A percentile compares a stretch with the other conserved stretches of the same genome.
Evolutionary conservation across 768 basidiomycete genomes (phyloP).

Genomic region (Mycena rebaudengoi): DNA sequence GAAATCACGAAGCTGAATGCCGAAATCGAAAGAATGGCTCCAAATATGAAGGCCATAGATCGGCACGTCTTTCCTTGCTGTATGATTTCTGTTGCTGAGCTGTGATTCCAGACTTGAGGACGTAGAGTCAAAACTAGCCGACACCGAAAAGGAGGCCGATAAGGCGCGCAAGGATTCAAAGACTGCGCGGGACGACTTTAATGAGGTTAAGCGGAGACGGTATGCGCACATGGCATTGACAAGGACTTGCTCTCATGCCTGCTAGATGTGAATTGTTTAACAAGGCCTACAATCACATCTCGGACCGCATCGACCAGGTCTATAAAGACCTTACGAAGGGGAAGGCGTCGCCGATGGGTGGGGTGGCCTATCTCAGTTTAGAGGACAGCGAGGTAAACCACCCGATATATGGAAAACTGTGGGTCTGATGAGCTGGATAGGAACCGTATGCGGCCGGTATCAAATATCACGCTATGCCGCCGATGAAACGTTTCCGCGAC

Average conservation of each 20-base stretch:
- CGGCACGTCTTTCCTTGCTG: slow-evolving; percentile 55
- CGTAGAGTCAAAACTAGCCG: slow-evolving; percentile 83
- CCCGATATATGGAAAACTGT: not conserved
- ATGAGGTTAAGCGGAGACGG: slow-evolving; percentile 86
- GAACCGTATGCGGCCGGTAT: slow-evolving; percentile 70
- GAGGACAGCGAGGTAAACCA: slow-evolving; percentile 90
- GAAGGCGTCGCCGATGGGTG: slow-evolving; percentile 92
- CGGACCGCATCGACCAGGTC: slow-evolving; percentile 92
- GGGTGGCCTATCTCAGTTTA: slow-evolving; percentile 94
- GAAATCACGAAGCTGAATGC: slow-evolving; percentile 71
- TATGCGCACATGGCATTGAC: slow-evolving; percentile 38
- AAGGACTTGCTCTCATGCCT: not conserved
- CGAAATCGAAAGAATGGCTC: slow-evolving; percentile 94
- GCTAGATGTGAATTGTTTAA: slow-evolving; percentile 84
- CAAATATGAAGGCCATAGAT: slow-evolving; percentile 97
- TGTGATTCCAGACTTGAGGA: slow-evolving; percentile 71
- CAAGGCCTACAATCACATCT: slow-evolving; percentile 95
- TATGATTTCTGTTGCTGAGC: not conserved
- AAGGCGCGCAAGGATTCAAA: slow-evolving; percentile 91
- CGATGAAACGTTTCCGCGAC: slow-evolving; percentile 98
- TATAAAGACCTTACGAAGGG: slow-evolving; percentile 99
- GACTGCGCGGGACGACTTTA: slow-evolving; percentile 90
- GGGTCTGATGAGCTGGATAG: slow-evolving; percentile 27
- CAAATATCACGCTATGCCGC: slow-evolving; percentile 99
- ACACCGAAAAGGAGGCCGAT: slow-evolving; percentile 93